Evolutionary conservation across 257 asterid genomes (phyloP).

Genomic region (Jacaranda mimosifolia): DNA sequence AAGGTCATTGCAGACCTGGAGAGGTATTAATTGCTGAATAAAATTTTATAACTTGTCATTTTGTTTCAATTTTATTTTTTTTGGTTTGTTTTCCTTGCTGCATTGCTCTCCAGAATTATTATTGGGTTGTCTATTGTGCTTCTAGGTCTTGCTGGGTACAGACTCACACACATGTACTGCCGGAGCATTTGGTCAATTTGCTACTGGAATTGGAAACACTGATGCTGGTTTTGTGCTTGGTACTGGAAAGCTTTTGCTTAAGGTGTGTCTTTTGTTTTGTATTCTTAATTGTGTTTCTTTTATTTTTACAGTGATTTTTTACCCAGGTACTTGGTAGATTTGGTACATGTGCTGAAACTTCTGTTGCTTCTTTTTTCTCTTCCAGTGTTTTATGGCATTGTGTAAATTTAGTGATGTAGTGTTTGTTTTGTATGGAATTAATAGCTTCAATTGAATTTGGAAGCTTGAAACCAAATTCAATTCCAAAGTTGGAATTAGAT

Average conservation of each 20-base stretch:
- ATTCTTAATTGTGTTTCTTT: neutral
- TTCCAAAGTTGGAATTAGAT: neutral
- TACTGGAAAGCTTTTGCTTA: slow-evolving; percentile 94
- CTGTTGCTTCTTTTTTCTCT: too few species aligned
- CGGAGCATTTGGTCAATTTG: slow-evolving; percentile 98
- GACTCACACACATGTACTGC: slow-evolving; percentile 98
- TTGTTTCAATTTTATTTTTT: neutral
- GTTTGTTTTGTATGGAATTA: neutral
- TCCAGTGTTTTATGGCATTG: neutral
- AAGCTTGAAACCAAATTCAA: neutral
- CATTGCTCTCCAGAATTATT: slow-evolving; percentile 4
- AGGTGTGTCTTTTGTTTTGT: slow-evolving; percentile 55
- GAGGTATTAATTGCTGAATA: slow-evolving; percentile 59
- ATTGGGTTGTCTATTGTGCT: slow-evolving; percentile 18
- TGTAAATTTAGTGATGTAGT: neutral
- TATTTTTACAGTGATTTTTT: neutral
- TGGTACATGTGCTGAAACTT: too few species aligned
- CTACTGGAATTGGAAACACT: slow-evolving; percentile 94
- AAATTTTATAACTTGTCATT: neutral
- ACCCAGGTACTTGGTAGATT: neutral
- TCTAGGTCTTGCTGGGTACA: slow-evolving; percentile 87
- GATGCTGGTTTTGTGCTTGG: slow-evolving; percentile 97
- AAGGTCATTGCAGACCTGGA: slow-evolving; percentile 99
- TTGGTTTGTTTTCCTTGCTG: neutral
- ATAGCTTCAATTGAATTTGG: neutral